A percentile compares a stretch with the other conserved stretches of the same genome.
These are phyloP conservation scores for Grosmannia serpens DNA, from an alignment of 2,329 filamentous ascomycete species.

Conservation along the genomic window DNA sequence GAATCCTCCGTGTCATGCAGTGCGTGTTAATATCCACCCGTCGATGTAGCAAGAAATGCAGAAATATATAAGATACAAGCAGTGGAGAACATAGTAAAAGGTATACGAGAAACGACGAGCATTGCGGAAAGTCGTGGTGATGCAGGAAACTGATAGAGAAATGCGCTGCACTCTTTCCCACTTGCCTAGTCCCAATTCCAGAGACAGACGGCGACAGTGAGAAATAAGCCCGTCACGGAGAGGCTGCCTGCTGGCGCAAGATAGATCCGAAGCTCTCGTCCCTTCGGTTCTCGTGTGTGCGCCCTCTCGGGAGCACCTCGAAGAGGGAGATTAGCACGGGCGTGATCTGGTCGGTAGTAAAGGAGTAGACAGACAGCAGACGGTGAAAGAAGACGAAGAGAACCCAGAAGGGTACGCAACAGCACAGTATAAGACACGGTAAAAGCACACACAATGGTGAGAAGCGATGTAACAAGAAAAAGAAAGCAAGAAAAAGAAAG, in stretches of 20 bases:
- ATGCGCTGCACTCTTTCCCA: background rate
- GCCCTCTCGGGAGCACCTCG: no score
- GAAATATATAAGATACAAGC: background rate
- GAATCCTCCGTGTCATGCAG: background rate
- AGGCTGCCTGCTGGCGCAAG: no score
- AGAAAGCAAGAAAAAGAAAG: background rate
- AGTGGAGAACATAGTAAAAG: background rate
- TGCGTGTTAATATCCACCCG: no score
- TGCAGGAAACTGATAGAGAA: background rate
- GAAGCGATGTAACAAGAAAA: background rate
- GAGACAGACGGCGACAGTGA: background rate
- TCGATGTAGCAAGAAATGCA: no score
- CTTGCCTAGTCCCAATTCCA: background rate
- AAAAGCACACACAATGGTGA: background rate
- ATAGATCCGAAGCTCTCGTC: no score
- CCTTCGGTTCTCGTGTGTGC: no score
- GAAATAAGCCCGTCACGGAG: no score
- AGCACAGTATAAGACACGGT: background rate
- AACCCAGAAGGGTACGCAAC: no score
- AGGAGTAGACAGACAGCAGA: background rate
- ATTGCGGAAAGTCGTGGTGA: background rate
- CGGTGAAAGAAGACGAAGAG: background rate
- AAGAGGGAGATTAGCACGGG: no score
- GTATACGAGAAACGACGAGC: background rate
- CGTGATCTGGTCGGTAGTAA: background rate